Evolutionary conservation across 108 stramenopile genomes (phyloP).

Genomic region (Discostella stelligeroides): DNA sequence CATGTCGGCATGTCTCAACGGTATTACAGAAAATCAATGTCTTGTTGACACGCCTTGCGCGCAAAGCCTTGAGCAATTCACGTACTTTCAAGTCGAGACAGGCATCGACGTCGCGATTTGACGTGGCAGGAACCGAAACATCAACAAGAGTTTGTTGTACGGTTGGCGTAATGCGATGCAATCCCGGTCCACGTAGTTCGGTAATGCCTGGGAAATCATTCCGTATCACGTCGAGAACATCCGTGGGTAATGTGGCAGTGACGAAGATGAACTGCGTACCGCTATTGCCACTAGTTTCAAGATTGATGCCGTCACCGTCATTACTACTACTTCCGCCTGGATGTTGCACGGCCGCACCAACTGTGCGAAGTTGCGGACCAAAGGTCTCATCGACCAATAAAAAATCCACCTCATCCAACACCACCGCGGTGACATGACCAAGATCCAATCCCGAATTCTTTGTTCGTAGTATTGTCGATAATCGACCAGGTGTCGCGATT

Average conservation of each 20-base stretch:
- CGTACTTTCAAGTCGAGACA: constrained; percentile 87
- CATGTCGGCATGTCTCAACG: constrained; percentile 88
- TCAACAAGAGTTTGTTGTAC: constrained; percentile 84
- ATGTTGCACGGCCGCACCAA: constrained; percentile 67
- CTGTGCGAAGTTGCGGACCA: constrained; percentile 85
- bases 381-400: constrained; percentile 89
- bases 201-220: constrained; percentile 77
- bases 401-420: constrained; percentile 95
- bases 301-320: not conserved
- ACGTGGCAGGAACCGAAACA: constrained; percentile 75
- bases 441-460: constrained; percentile 75
- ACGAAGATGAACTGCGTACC: constrained; percentile 92
- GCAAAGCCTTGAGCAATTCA: constrained; percentile 78
- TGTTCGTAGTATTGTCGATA: constrained; percentile 84
- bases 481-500: constrained; percentile 90
- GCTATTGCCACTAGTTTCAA: not conserved
- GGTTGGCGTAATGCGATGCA: constrained; percentile 83
- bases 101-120: constrained; percentile 62
- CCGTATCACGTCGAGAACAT: constrained; percentile 69
- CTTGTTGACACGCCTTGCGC: constrained; percentile 67
- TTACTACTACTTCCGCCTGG: constrained; percentile 1
- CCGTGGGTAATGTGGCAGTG: constrained; percentile 91
- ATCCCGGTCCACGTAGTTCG: constrained; percentile 84
- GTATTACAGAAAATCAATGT: constrained; percentile 98
- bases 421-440: constrained; percentile 62